Evolutionary conservation across 805 yeast species (phyloP), one percentile per base, ranked within the genome.

Genomic region (Kodamaea sagamina): DNA sequence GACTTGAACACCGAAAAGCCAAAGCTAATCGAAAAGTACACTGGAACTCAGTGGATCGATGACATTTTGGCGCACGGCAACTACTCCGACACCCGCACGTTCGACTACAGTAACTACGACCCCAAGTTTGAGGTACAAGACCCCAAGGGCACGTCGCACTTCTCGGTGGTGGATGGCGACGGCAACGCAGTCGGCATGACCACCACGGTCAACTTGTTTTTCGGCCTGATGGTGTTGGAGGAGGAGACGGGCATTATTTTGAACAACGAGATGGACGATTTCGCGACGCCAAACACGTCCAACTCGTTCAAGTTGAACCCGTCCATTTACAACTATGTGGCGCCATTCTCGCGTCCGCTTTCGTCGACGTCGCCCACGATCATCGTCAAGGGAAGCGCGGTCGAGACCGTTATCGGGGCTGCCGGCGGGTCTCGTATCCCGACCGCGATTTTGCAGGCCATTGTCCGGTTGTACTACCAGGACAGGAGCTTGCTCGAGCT

Each of bases 181-280:
- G 83, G 85, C 25, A 85, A 86, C 68, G 89, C 97, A 0, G 93
- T 92, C 2, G 72, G 88, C 2, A 73, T 90, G 72, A 92, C 98
- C 1, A 86, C 97, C 1, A 90, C 98, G 0, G 81, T 92, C 7
- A 92, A 92, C 59, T 65, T 89, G 41, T 59, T 79, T 29, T 92
- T 89, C 65, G 99, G 99, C 0, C 82, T 93, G 9, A 58, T 81
- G 52, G 84, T 92, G 4, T 86, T 84, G 58, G 97, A 92, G 59
- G 82, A 84, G 1, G 60, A 47, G 1, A 90, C 98, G 0, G 98
- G 97, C 2, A 68, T 92, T 6, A 74, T 92, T 7, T 65, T 92
- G 55, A 92, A 92, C 65, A 81, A 88, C 53, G 89, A 92, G 62
- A 90, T 92, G 97, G 97, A 92, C 62, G 98, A 92, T 59, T 92